Evolutionary conservation across 169 alveolate species (phyloP).

Genomic region (Plasmodium yoelii): DNA sequence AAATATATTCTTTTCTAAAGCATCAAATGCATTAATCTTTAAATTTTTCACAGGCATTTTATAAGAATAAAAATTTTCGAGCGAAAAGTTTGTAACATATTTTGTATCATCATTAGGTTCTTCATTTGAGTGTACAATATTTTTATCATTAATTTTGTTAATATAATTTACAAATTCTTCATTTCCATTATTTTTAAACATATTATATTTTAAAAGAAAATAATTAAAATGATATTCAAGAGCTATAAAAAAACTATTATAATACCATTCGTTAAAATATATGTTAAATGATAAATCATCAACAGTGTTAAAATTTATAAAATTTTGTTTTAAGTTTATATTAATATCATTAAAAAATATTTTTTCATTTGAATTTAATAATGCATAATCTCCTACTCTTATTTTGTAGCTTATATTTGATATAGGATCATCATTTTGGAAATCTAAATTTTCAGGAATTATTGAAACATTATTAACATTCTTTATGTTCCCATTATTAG

Average conservation of each 20-base stretch:
- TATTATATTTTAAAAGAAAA: slow-evolving; percentile 18
- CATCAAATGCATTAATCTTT: slow-evolving; percentile 67
- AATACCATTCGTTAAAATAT: slow-evolving; percentile 71
- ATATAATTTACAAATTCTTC: neutral
- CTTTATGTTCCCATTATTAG: neutral
- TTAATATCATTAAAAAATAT: slow-evolving; percentile 56
- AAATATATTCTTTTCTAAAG: slow-evolving; percentile 58
- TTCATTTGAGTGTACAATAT: neutral
- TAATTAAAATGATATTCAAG: slow-evolving; percentile 61
- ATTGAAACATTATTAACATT: neutral
- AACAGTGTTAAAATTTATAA: slow-evolving; percentile 38
- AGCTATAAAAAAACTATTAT: slow-evolving; percentile 58
- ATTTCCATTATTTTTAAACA: neutral
- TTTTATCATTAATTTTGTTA: neutral
- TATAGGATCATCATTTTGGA: slow-evolving; percentile 4
- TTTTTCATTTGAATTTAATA: slow-evolving; percentile 28
- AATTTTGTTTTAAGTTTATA: slow-evolving; percentile 68
- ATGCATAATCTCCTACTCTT: slow-evolving; percentile 61
- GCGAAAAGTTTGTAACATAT: neutral
- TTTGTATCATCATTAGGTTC: neutral
- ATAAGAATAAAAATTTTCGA: slow-evolving; percentile 28
- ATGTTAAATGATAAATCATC: slow-evolving; percentile 62
- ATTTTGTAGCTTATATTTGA: slow-evolving; percentile 46
- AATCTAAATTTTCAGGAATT: neutral
- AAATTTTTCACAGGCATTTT: slow-evolving; percentile 39